Percentiles rank a stretch among this genome's conserved stretches.
phyloP scores from a whole-genome alignment of 2,329 filamentous ascomycete species.

The Ophiognomonia clavigignenti-juglandacearum region DNA sequence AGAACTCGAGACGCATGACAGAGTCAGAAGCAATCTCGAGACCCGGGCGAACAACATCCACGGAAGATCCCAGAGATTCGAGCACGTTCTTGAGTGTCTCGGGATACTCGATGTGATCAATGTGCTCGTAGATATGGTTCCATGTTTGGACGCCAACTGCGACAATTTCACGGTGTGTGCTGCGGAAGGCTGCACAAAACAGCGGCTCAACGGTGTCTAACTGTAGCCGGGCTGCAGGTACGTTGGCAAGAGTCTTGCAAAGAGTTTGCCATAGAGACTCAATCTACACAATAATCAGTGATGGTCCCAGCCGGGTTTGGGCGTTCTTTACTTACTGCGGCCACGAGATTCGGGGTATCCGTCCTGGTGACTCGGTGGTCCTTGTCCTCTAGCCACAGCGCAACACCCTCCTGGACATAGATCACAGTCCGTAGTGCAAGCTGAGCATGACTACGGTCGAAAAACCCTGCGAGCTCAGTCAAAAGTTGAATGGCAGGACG shows the following conservation, averaged over 20 bases:
- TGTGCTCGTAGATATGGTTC: constrained; percentile 64
- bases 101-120: constrained; percentile 59
- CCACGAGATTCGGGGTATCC: constrained; percentile 33
- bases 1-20: constrained; percentile 35
- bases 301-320: background rate
- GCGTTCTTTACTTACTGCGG: constrained; percentile 37
- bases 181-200: constrained; percentile 52
- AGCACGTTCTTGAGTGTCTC: constrained; percentile 58
- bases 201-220: constrained; percentile 50
- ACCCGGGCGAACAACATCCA: constrained; percentile 42
- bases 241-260: constrained; percentile 32
- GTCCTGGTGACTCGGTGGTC: constrained; percentile 36
- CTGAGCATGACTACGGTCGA: constrained; percentile 42
- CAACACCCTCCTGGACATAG: constrained; percentile 57
- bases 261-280: constrained; percentile 46
- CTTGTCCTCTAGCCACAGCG: constrained; percentile 59
- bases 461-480: constrained; percentile 46
- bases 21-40: constrained; percentile 34
- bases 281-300: constrained; percentile 35
- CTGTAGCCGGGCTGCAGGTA: constrained; percentile 35
- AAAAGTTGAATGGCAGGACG: constrained; percentile 39
- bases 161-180: constrained; percentile 50
- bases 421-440: constrained; percentile 52
- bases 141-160: constrained; percentile 52
- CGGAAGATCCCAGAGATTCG: constrained; percentile 50